These are phyloP conservation scores for Sordariomycetes sp. DNA, from an alignment of 2,329 filamentous ascomycete species.

Conservation along the genomic window DNA sequence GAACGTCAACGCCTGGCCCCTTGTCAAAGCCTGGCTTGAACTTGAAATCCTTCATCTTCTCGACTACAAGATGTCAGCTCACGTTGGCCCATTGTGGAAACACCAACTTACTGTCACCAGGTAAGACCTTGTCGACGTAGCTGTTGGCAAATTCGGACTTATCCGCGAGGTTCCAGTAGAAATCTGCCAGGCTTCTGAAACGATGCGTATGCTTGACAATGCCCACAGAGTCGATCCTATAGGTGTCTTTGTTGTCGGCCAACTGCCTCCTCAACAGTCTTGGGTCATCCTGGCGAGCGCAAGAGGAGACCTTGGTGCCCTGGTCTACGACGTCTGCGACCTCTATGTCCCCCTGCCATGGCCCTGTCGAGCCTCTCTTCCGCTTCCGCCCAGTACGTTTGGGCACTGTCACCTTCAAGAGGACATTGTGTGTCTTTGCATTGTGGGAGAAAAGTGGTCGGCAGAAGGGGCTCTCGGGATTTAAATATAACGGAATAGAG, in stretches of 20 bases:
- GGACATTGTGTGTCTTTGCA: slow-evolving; percentile 68
- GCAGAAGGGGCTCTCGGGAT: slow-evolving; percentile 70
- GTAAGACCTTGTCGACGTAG: slow-evolving; percentile 62
- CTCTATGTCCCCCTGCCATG: slow-evolving; percentile 43
- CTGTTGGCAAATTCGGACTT: slow-evolving; percentile 61
- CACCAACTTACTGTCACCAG: slow-evolving; percentile 53
- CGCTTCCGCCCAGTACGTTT: slow-evolving; percentile 79
- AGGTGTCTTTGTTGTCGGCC: slow-evolving; percentile 59
- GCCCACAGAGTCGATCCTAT: slow-evolving; percentile 62
- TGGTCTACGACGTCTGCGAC: slow-evolving; percentile 14
- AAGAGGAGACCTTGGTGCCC: slow-evolving; percentile 24
- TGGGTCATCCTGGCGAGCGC: slow-evolving; percentile 42
- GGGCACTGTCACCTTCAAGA: slow-evolving; percentile 80
- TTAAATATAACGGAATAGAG: slow-evolving; percentile 62
- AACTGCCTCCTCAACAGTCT: slow-evolving; percentile 51
- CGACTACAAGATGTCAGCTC: slow-evolving; percentile 21
- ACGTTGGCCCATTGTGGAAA: not conserved
- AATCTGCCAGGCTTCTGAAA: slow-evolving; percentile 81
- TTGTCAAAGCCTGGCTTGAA: slow-evolving; percentile 54
- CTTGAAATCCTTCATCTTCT: slow-evolving; percentile 51
- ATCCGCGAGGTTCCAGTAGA: slow-evolving; percentile 62
- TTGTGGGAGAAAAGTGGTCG: slow-evolving; percentile 71
- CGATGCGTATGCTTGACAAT: slow-evolving; percentile 73
- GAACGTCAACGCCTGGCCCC: slow-evolving; percentile 55
- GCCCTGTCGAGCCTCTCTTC: slow-evolving; percentile 65